Base-by-base conservation (phyloP, 2,329 filamentous ascomycete genomes). In the Calonectria pseudoturangicola region DNA sequence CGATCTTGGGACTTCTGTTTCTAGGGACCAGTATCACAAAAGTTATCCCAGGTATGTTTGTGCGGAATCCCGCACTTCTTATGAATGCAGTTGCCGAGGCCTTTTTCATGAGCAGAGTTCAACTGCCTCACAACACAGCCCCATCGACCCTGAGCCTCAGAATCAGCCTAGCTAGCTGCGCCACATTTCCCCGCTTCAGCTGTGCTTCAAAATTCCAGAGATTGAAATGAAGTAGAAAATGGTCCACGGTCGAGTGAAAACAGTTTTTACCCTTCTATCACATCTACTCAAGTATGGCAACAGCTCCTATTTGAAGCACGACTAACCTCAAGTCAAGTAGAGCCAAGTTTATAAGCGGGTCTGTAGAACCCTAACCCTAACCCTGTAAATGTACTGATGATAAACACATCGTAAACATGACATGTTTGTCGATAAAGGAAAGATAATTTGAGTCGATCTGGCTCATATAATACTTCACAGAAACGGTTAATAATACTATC, bases 151-250 rank as follows among this genome's bases (percentile, higher is more conserved):
- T 7, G 4, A 5, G 18, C 28, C 13, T 10, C 13, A 36, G 27
- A 58, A 41, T 58, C 54, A 41, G 33, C 54, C 54, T 27, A 4
- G 21, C 54, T 58, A 21, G 21, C 54, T 58, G 21, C 33, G 54
- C 54, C 54, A 41, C 54, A 58, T 18, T 58, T 33, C 51, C 51
- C 51, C 7, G 33, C 33, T 30, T 39, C 3, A 8, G 2, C 5
- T n/a, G 8, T 18, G 4, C 13, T 45, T n/a, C 16, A 27, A 41
- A 58, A 10, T 21, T 27, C 7, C 54, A 39, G n/a, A 10, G 33
- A 36, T 6, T 9, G 7, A 36, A 12, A 33, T 9, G 30, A 33
- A 33, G 30, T 33, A 9, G 30, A 33, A 33, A 33, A 33, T 5
- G 9, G 30, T 33, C 5, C 30, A 9, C 30, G 1, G 9, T 33